Percentiles rank a stretch among this genome's conserved stretches.
phyloP scores from a whole-genome alignment of 768 basidiomycete species.

The Clavaria fumosa region DNA sequence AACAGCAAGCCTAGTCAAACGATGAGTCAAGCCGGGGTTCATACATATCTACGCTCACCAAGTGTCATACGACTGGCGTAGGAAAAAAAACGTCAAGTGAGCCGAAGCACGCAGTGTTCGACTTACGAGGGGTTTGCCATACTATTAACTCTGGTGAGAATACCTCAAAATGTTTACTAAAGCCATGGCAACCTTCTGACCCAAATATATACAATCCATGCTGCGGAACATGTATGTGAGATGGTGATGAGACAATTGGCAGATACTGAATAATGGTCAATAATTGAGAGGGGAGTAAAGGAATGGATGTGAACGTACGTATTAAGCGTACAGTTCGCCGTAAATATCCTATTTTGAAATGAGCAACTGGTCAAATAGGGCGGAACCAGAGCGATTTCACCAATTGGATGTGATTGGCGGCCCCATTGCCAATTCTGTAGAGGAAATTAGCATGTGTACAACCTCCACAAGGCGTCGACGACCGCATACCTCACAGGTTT shows the following conservation, averaged over 20 bases:
- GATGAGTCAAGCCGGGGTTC: no score
- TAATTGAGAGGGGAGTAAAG: neutral
- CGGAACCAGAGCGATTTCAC: conserved; percentile 22
- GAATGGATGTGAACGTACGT: neutral
- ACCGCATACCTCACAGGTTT: conserved; percentile 55
- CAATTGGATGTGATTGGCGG: conserved; percentile 83
- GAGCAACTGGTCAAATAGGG: conserved; percentile 1
- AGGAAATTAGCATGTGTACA: neutral
- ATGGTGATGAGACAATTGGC: neutral
- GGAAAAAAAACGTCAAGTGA: conserved; percentile 4
- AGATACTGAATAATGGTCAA: neutral
- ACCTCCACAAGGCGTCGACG: neutral
- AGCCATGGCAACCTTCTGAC: conserved; percentile 61
- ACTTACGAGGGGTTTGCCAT: conserved; percentile 60
- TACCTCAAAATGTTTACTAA: neutral
- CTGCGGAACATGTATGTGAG: conserved; percentile 21
- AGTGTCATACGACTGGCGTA: conserved; percentile 36
- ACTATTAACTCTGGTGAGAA: conserved; percentile 24
- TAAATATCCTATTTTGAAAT: conserved; percentile 69
- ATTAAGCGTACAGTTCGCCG: conserved; percentile 59
- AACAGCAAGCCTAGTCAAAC: conserved; percentile 40
- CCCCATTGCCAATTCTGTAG: conserved; percentile 80
- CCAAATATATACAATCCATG: conserved; percentile 93
- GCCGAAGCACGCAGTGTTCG: neutral
- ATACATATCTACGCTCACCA: conserved; percentile 33